Evolutionary conservation across 495 filamentous ascomycete species (phyloP).

Genomic region (Trichocladium antarcticum): DNA sequence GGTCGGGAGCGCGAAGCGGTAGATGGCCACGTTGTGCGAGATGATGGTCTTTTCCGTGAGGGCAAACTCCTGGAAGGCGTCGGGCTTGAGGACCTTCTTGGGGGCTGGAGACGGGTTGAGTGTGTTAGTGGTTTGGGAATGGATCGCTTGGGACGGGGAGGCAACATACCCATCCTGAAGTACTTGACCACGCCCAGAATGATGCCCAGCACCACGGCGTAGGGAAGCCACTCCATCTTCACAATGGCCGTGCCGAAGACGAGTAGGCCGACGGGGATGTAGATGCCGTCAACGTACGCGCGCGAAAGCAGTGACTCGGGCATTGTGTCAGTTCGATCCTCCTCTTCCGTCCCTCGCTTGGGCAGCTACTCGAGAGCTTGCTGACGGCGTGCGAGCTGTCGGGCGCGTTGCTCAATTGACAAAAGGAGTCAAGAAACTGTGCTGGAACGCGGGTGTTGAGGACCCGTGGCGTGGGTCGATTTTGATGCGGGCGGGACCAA

Average conservation of each 20-base stretch:
- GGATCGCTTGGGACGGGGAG: too few relatives aligned
- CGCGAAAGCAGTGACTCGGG: conserved; percentile 25
- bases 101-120: conserved; percentile 41
- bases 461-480: conserved; percentile 22
- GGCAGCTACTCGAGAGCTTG: too few relatives aligned
- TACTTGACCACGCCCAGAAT: conserved; percentile 54
- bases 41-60: conserved; percentile 84
- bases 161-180: conserved; percentile 42
- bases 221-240: conserved; percentile 66
- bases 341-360: background rate
- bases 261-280: conserved; percentile 75
- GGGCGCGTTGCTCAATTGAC: background rate
- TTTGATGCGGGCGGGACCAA: conserved; percentile 13
- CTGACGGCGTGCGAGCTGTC: background rate
- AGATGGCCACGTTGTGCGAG: conserved; percentile 97
- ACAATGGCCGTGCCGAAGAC: conserved; percentile 63
- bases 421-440: conserved; percentile 4
- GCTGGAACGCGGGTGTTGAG: background rate
- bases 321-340: conserved; percentile 10
- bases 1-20: conserved; percentile 77
- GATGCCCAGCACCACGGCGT: conserved; percentile 54
- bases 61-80: conserved; percentile 76
- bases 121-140: conserved; percentile 16
- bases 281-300: conserved; percentile 57
- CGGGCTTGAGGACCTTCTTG: conserved; percentile 74